Base-by-base conservation (phyloP, 2,329 filamentous ascomycete genomes). In the Epichloe festucae region DNA sequence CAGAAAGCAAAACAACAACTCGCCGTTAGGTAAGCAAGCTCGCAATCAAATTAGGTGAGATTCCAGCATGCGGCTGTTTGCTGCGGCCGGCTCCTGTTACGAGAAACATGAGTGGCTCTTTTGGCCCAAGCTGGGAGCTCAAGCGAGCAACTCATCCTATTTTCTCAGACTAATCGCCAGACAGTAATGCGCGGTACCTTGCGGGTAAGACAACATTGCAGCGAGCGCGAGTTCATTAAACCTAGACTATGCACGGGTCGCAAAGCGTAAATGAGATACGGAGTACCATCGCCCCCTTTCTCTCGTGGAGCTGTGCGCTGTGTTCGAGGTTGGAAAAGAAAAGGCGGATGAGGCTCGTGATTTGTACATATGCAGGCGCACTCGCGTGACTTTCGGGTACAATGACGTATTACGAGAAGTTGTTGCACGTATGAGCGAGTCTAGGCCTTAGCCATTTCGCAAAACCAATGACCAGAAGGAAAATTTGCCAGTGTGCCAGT, bases 1-100 rank as follows among this genome's bases (percentile, higher is more conserved):
- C 40, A 38, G 43, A 41, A 46, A 47, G 39, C 49, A 56, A 54
- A 53, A 53, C 53, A 55, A 55, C 52, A 47, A 23, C n/a, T 42
- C n/a, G 34, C 14, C 35, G 51, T 60, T 62, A 60, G 51, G 55
- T 61, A 59, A 62, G 59, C 58, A 56, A 53, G 53, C 54, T 54
- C 42, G 55, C 53, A 50, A 48, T 49, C 19, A 56, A 56, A 61
- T 60, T 57, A 57, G 47, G 43, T 39, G 50, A 53, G 58, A 62
- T 62, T 61, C 59, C 59, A 58, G 46, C 42, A 41, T 48, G 36
- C 34, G 36, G 17, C 34, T 47, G 42, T 31, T 31, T 27, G 31
- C 45, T 19, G 31, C 31, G 39, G 46, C 46, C 46, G 52, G 52
- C 42, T 27, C 14, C 23, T 45, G 42, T 23, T 17, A 15, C 15